phyloP scores from a whole-genome alignment of 129 eudicot genomes.

The Escallonia herrerae region DNA sequence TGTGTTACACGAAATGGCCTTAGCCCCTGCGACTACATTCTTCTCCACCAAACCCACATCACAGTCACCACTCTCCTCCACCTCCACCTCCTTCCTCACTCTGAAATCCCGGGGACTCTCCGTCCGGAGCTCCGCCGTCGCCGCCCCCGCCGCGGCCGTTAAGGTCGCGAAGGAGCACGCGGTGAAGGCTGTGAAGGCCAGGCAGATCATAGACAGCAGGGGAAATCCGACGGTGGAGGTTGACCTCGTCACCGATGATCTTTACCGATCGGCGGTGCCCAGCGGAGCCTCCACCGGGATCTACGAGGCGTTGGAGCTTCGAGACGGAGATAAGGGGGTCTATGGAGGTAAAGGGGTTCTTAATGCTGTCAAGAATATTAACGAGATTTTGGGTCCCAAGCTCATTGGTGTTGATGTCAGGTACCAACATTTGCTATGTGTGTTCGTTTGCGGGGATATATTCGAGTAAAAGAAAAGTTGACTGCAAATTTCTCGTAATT shows the following conservation, averaged over 20 bases:
- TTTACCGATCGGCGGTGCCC: slow-evolving; percentile 89
- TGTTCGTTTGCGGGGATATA: not conserved
- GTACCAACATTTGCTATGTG: slow-evolving; percentile 12
- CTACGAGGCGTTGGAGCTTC: slow-evolving; percentile 94
- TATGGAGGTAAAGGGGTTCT: slow-evolving; percentile 96
- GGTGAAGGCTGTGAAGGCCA: slow-evolving; percentile 70
- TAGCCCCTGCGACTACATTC: slow-evolving; percentile 39
- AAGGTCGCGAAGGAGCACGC: slow-evolving; percentile 28
- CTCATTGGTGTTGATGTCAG: slow-evolving; percentile 87
- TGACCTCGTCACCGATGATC: slow-evolving; percentile 66
- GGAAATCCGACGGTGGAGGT: slow-evolving; percentile 92
- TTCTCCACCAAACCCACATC: slow-evolving; percentile 51
- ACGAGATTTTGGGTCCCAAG: slow-evolving; percentile 67
- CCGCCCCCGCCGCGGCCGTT: slow-evolving; percentile 28
- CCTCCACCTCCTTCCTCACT: slow-evolving; percentile 16
- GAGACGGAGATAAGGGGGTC: slow-evolving; percentile 79
- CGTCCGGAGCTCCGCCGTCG: slow-evolving; percentile 49
- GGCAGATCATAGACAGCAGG: slow-evolving; percentile 95
- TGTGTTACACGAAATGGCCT: slow-evolving; percentile 37
- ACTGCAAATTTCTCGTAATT: not conserved
- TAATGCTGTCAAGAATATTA: slow-evolving; percentile 73
- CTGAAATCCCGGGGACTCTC: slow-evolving; percentile 22
- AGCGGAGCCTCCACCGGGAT: slow-evolving; percentile 98
- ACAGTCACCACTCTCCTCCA: slow-evolving; percentile 15
- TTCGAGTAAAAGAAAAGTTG: not conserved